Evolutionary conservation across 192 early-diverging fungal species (phyloP).

Genomic region (Phycomyces blakesleeanus): DNA sequence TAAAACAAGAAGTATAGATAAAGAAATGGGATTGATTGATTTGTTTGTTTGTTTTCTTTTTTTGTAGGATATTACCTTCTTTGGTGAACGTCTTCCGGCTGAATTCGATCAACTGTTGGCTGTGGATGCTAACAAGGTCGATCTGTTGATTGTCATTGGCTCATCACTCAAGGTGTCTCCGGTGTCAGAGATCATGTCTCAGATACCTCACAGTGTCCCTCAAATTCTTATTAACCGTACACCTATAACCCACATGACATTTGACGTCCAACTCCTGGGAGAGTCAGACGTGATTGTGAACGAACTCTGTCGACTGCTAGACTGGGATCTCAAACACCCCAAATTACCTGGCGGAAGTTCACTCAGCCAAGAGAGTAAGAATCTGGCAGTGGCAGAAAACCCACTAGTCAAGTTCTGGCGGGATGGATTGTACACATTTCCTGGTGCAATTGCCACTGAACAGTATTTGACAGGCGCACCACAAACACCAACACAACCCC

Average conservation of each 20-base stretch:
- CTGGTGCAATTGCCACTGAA: constrained; percentile 36
- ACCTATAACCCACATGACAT: constrained; percentile 77
- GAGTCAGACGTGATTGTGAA: constrained; percentile 81
- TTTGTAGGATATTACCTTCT: constrained; percentile 85
- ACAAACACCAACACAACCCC: no score
- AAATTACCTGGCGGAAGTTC: constrained; percentile 58
- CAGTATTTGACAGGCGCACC: constrained; percentile 14
- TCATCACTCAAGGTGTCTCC: constrained; percentile 94
- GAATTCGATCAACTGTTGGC: constrained; percentile 73
- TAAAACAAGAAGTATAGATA: no score
- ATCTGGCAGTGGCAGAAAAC: not conserved
- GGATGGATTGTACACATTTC: constrained; percentile 44
- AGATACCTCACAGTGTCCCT: constrained; percentile 77
- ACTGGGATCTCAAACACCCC: constrained; percentile 72
- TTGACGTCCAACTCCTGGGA: constrained; percentile 88
- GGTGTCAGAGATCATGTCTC: constrained; percentile 84
- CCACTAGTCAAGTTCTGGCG: constrained; percentile 16
- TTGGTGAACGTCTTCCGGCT: constrained; percentile 87
- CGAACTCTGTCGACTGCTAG: constrained; percentile 66
- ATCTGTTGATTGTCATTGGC: constrained; percentile 94
- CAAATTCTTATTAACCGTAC: constrained; percentile 93
- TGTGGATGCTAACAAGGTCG: constrained; percentile 70
- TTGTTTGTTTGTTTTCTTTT: no score
- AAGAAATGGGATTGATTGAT: no score
- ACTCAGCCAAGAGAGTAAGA: constrained; percentile 30